Percentiles rank a stretch among this genome's conserved stretches.
Evolutionary conservation across 2,329 filamentous ascomycete genomes (phyloP).

Genomic region (Colletotrichum salicis): DNA sequence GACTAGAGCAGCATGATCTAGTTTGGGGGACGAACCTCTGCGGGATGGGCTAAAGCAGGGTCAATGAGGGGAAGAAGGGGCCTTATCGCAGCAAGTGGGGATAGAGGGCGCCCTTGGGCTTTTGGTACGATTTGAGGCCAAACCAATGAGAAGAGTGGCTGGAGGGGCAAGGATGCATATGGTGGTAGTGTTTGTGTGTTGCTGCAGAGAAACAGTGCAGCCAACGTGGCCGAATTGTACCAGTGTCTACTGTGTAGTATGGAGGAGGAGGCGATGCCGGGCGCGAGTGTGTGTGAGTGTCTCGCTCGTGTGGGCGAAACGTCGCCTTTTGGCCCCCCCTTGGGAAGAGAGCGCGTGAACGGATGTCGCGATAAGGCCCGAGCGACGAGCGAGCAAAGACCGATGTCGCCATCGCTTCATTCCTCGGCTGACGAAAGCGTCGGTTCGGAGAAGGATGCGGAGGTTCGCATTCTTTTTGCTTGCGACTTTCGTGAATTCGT

Average conservation of each 20-base stretch:
- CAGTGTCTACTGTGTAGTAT: not conserved
- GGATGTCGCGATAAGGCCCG: conserved; percentile 10
- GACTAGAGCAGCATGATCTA: not conserved
- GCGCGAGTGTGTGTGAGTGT: not conserved
- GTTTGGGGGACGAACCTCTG: not conserved
- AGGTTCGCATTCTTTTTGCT: not conserved
- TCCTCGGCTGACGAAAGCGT: conserved; percentile 16
- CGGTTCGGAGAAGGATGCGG: not conserved
- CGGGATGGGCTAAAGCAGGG: not conserved
- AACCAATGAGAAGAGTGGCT: conserved; percentile 20
- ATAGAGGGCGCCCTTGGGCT: not conserved
- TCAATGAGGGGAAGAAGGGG: not conserved
- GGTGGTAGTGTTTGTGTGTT: conserved; percentile 6
- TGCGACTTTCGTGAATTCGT: not conserved
- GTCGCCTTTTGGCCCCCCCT: not conserved
- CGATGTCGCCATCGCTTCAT: conserved; percentile 24
- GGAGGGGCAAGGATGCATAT: conserved; percentile 6
- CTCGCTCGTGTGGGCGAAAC: not conserved
- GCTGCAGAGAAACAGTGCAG: conserved; percentile 15
- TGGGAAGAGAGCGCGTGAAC: not conserved
- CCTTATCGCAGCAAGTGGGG: conserved; percentile 10
- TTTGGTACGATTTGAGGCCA: conserved; percentile 11
- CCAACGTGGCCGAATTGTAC: conserved; percentile 6
- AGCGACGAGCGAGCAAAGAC: not conserved
- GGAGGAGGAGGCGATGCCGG: not conserved